Conservation (phyloP, 2,329 filamentous ascomycete genomes). For the Phaeosphaeriaceae sp. region DNA sequence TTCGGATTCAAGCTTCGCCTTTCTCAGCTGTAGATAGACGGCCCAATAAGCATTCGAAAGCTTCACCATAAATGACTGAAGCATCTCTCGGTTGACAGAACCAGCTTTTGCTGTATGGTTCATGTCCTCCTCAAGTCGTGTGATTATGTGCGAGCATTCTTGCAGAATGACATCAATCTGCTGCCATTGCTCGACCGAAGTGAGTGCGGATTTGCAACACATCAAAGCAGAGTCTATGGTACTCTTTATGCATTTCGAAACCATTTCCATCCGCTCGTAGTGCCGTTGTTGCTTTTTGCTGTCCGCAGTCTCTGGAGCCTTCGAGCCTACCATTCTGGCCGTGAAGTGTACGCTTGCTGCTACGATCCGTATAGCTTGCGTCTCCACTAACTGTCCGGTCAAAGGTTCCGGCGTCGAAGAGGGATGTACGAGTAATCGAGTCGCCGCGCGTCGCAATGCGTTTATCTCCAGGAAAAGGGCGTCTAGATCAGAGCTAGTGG, state of each 20-base stretch:
- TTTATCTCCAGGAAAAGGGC: slow-evolving; percentile 45
- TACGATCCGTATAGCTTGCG: slow-evolving; percentile 31
- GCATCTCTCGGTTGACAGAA: slow-evolving; percentile 15
- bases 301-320: slow-evolving; percentile 22
- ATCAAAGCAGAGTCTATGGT: slow-evolving; percentile 45
- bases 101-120: slow-evolving; percentile 8
- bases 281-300: slow-evolving; percentile 23
- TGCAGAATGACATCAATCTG: slow-evolving; percentile 41
- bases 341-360: slow-evolving; percentile 42
- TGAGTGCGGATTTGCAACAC: slow-evolving; percentile 39
- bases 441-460: slow-evolving; percentile 40
- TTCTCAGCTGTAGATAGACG: slow-evolving; percentile 62
- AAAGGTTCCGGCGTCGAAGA: slow-evolving; percentile 8
- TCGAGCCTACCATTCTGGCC: slow-evolving; percentile 38
- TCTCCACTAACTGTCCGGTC: slow-evolving; percentile 6
- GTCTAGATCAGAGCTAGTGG: slow-evolving; percentile 43
- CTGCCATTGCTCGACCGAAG: slow-evolving; percentile 35
- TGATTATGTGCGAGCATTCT: slow-evolving; percentile 38
- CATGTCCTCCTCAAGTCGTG: slow-evolving; percentile 29
- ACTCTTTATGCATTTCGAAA: slow-evolving; percentile 39
- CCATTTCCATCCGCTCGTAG: slow-evolving; percentile 30
- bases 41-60: slow-evolving; percentile 76
- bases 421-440: slow-evolving; percentile 26
- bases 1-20: slow-evolving; percentile 53
- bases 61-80: slow-evolving; percentile 59